Evolutionary conservation across 257 asterid genomes (phyloP).

Genomic region (Misopates orontium): DNA sequence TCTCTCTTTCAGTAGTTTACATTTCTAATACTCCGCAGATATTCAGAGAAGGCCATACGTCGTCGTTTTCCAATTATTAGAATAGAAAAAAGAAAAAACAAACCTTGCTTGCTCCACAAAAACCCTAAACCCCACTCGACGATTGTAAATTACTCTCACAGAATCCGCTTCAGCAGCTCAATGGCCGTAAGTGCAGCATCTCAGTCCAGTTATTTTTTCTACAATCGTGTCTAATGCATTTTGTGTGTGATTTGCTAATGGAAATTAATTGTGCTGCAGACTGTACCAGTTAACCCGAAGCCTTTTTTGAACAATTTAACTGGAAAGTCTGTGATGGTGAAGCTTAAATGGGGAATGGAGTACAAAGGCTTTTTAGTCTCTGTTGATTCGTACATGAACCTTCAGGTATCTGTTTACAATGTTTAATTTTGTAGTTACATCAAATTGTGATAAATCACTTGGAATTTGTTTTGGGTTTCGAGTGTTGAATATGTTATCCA

Average conservation of each 20-base stretch:
- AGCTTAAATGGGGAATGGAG: conserved; percentile 99
- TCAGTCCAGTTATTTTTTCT: neutral
- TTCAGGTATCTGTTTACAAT: conserved; percentile 64
- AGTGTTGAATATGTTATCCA: too few relatives aligned
- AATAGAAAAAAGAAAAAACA: too few relatives aligned
- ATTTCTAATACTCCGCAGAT: too few relatives aligned
- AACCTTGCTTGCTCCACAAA: neutral
- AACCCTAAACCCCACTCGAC: neutral
- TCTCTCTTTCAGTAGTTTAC: too few relatives aligned
- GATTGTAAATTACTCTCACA: neutral
- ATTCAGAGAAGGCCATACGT: too few relatives aligned
- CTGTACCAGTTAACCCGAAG: conserved; percentile 97
- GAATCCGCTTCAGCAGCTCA: neutral
- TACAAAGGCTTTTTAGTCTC: conserved; percentile 95
- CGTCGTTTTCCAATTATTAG: too few relatives aligned
- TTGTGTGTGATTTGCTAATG: neutral
- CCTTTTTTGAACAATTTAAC: conserved; percentile 97
- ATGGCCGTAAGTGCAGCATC: conserved; percentile 5
- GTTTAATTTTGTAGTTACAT: too few relatives aligned
- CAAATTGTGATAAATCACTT: too few relatives aligned
- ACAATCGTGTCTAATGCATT: neutral
- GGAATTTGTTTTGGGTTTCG: too few relatives aligned
- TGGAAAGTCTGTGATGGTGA: conserved; percentile 93
- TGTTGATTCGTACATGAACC: conserved; percentile 96
- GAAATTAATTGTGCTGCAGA: conserved; percentile 44